These are phyloP conservation scores for Pythium graminicola DNA, from an alignment of 352 stramenopile species.

Conservation along the genomic window DNA sequence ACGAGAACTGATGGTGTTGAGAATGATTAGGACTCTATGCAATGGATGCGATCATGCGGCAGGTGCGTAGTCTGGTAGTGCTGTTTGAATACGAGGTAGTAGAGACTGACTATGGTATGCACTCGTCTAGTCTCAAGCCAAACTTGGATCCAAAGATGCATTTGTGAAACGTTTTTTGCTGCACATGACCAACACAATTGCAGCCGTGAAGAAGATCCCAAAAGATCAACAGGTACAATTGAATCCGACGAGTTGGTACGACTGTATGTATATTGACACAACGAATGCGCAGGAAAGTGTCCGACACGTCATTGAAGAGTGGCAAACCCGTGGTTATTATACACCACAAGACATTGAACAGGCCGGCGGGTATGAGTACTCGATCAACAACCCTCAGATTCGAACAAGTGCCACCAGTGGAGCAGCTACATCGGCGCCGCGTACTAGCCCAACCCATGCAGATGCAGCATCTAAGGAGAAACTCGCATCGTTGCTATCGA, in stretches of 20 bases:
- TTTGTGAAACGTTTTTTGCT: constrained; percentile 79
- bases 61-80: constrained; percentile 25
- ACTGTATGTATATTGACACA: constrained; percentile 3
- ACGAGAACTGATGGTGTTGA: constrained; percentile 5
- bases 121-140: constrained; percentile 46
- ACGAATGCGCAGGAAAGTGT: constrained; percentile 47
- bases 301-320: constrained; percentile 70
- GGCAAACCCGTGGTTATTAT: constrained; percentile 69
- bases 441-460: constrained; percentile 15
- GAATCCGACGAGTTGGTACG: background rate
- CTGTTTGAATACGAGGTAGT: background rate
- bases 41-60: constrained; percentile 78
- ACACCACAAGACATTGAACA: constrained; percentile 54
- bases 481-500: constrained; percentile 69
- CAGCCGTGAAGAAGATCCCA: constrained; percentile 61
- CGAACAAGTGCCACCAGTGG: background rate
- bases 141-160: constrained; percentile 52
- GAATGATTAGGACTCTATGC: constrained; percentile 54
- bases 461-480: constrained; percentile 24
- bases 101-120: background rate
- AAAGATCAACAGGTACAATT: constrained; percentile 45
- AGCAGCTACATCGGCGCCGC: background rate
- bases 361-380: constrained; percentile 40
- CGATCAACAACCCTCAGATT: constrained; percentile 16
- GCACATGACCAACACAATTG: constrained; percentile 66